These are phyloP conservation scores for Trifolium repens DNA, from an alignment of 306 rosid species.

Conservation along the genomic window DNA sequence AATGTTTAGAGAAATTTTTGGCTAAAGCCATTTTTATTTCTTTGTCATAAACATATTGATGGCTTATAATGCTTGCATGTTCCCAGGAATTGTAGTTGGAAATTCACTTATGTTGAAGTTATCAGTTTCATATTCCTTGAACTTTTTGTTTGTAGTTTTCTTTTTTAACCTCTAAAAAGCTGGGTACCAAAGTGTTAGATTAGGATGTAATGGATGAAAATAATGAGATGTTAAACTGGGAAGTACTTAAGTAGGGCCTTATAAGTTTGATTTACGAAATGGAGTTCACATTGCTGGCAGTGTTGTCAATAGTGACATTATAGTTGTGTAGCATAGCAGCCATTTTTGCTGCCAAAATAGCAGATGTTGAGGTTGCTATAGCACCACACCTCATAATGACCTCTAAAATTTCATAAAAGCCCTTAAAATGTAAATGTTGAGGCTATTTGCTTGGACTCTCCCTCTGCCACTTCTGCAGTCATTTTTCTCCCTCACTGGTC, in stretches of 20 bases:
- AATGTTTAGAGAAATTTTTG: background rate
- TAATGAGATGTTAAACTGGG: slow-evolving; percentile 28
- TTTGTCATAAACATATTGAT: background rate
- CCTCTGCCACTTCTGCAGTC: background rate
- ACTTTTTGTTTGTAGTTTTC: slow-evolving; percentile 20
- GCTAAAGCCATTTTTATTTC: background rate
- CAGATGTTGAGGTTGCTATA: background rate
- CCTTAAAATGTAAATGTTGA: background rate
- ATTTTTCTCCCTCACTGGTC: background rate
- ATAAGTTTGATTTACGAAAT: background rate
- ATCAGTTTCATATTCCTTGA: slow-evolving; percentile 8
- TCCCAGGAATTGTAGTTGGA: slow-evolving; percentile 8
- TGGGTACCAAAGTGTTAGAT: background rate
- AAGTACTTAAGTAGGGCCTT: background rate
- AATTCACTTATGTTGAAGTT: background rate
- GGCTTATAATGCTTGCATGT: background rate
- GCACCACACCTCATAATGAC: background rate
- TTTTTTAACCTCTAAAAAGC: background rate
- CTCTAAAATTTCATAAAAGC: background rate
- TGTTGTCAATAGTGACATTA: background rate
- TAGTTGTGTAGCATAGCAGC: background rate
- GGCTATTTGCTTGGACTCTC: background rate
- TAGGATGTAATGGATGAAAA: slow-evolving; percentile 31
- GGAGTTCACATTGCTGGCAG: background rate
- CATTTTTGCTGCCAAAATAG: background rate